phyloP scores from a whole-genome alignment of 2,329 filamentous ascomycete genomes.

The Meredithiella fracta region DNA sequence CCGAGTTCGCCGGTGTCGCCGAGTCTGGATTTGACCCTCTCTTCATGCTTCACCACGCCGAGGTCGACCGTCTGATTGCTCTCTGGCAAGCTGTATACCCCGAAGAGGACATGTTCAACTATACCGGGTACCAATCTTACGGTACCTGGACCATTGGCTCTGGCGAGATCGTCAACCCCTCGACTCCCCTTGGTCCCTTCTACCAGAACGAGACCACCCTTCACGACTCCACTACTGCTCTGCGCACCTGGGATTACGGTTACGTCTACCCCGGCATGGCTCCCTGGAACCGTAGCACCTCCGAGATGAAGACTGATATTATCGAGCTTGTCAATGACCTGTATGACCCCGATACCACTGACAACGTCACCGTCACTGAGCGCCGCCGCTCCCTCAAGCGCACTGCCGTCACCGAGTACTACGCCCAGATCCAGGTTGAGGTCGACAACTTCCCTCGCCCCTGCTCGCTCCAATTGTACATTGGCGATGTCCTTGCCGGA shows the following conservation, averaged over 20 bases:
- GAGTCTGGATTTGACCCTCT: constrained; percentile 30
- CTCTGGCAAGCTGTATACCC: constrained; percentile 32
- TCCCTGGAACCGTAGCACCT: constrained; percentile 21
- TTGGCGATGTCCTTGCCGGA: constrained; percentile 21
- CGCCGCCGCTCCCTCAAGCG: constrained; percentile 1
- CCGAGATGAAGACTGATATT: constrained; percentile 21
- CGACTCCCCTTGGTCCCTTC: constrained; percentile 35
- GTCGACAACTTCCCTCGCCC: constrained; percentile 23
- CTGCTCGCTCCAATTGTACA: constrained; percentile 22
- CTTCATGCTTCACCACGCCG: constrained; percentile 35
- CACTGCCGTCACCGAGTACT: constrained; percentile 18
- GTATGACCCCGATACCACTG: constrained; percentile 17
- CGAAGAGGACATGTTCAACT: constrained; percentile 21
- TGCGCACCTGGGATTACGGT: constrained; percentile 22
- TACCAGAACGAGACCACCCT: constrained; percentile 24
- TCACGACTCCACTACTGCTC: constrained; percentile 26
- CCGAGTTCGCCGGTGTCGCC: constrained; percentile 25
- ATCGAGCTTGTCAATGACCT: constrained; percentile 21
- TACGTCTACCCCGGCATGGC: constrained; percentile 26
- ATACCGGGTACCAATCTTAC: constrained; percentile 21
- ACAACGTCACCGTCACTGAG: neutral
- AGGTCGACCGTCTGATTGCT: constrained; percentile 50
- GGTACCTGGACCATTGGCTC: constrained; percentile 26
- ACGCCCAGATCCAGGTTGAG: constrained; percentile 22
- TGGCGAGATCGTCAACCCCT: constrained; percentile 26